phyloP scores from a whole-genome alignment of 768 basidiomycete genomes.

The Lactifluus pinguis region DNA sequence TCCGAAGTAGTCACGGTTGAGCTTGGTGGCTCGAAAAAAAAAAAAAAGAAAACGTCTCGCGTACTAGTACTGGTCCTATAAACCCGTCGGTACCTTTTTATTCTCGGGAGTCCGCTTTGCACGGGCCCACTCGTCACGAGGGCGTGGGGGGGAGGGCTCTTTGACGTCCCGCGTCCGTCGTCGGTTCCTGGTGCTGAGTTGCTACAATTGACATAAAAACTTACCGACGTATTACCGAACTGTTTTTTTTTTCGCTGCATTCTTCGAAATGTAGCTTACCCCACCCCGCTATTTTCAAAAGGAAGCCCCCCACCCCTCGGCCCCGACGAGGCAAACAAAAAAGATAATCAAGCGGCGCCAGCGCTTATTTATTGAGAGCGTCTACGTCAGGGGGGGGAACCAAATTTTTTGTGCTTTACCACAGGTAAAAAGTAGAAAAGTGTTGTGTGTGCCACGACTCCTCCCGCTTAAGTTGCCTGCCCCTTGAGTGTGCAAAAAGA shows the following conservation, averaged over 20 bases:
- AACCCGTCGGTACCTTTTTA: neutral
- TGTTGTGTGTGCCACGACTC: neutral
- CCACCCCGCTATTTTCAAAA: neutral
- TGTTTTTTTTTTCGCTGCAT: neutral
- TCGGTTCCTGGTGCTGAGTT: neutral
- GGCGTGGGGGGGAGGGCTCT: neutral
- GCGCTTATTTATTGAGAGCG: neutral
- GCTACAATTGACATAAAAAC: neutral
- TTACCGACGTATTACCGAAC: neutral
- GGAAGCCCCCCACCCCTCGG: too few relatives aligned
- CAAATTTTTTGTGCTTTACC: neutral
- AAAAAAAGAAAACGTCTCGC: too few relatives aligned
- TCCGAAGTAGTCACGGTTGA: too few relatives aligned
- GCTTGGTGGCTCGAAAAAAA: too few relatives aligned
- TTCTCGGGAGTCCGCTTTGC: neutral
- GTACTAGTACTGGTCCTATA: too few relatives aligned
- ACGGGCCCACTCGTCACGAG: neutral
- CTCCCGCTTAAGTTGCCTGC: neutral
- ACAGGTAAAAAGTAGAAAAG: neutral
- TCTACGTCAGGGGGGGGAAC: neutral
- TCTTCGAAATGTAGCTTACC: neutral
- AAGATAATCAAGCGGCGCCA: neutral
- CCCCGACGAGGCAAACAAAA: neutral
- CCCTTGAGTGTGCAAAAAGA: neutral
- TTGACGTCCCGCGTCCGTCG: neutral